Conservation (phyloP, 208 protist species). For the Balamuthia mandrillaris region DNA sequence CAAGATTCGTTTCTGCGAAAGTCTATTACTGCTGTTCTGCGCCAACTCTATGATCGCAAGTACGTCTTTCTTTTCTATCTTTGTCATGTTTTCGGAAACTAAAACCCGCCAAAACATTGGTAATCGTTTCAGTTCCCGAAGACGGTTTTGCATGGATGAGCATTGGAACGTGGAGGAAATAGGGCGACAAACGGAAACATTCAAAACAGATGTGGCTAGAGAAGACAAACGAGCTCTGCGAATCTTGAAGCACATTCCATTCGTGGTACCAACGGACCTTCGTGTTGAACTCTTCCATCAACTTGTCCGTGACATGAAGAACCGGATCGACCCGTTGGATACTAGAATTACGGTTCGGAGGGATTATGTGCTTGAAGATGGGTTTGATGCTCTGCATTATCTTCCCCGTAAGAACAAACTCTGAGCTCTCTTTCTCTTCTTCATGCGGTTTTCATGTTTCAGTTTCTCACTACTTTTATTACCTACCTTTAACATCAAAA, state of each 20-base stretch:
- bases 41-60: constrained; percentile 18
- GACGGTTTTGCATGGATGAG: neutral
- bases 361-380: constrained; percentile 78
- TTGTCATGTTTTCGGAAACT: too few relatives aligned
- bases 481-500: too few relatives aligned
- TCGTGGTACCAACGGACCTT: constrained; percentile 56
- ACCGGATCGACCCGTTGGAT: neutral
- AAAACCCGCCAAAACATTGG: too few relatives aligned
- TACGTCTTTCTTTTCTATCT: neutral
- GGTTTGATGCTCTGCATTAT: constrained; percentile 69
- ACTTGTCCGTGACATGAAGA: constrained; percentile 39
- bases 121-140: neutral
- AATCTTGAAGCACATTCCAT: constrained; percentile 57
- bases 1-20: neutral
- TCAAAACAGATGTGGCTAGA: neutral
- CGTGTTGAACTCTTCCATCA: constrained; percentile 46
- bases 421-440: too few relatives aligned
- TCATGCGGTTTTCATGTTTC: neutral
- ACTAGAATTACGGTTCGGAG: constrained; percentile 58
- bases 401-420: constrained; percentile 14
- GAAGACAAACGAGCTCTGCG: neutral
- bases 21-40: constrained; percentile 1
- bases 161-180: neutral
- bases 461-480: neutral
- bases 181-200: neutral